A percentile compares a stretch with the other conserved stretches of the same genome.
phyloP scores from a whole-genome alignment of 225 moss, liverwort and hornwort genomes.

The Pseudoscleropodium purum region DNA sequence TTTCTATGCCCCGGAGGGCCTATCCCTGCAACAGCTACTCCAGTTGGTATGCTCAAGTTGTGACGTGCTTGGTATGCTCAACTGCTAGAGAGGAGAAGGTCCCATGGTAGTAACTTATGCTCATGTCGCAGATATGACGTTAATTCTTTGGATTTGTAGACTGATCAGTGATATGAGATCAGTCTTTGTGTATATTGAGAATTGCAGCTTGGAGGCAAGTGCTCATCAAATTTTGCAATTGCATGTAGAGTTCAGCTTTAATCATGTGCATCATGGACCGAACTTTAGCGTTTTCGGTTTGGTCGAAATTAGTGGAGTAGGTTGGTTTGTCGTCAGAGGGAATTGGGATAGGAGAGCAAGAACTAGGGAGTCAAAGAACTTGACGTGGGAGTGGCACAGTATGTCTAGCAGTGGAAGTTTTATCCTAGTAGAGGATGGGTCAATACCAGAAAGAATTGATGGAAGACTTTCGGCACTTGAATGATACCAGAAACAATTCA shows the following conservation, averaged over 20 bases:
- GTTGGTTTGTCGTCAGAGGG: background rate
- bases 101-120: background rate
- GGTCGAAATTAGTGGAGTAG: background rate
- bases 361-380: background rate
- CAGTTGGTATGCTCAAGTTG: background rate
- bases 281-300: background rate
- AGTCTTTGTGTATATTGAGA: background rate
- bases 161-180: background rate
- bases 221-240: conserved; percentile 16
- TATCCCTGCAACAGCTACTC: background rate
- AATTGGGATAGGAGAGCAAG: background rate
- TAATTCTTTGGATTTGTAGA: conserved; percentile 1
- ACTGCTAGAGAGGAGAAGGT: background rate
- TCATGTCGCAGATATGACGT: background rate
- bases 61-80: background rate
- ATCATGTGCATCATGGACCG: background rate
- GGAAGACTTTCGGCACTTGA: background rate
- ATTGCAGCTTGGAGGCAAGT: background rate
- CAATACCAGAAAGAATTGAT: background rate
- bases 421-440: background rate
- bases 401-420: background rate
- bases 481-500: background rate
- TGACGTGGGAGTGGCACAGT: background rate
- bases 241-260: background rate
- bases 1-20: background rate